Conservation (phyloP, 139 green algal genomes). For the Picochlorum sp. region DNA sequence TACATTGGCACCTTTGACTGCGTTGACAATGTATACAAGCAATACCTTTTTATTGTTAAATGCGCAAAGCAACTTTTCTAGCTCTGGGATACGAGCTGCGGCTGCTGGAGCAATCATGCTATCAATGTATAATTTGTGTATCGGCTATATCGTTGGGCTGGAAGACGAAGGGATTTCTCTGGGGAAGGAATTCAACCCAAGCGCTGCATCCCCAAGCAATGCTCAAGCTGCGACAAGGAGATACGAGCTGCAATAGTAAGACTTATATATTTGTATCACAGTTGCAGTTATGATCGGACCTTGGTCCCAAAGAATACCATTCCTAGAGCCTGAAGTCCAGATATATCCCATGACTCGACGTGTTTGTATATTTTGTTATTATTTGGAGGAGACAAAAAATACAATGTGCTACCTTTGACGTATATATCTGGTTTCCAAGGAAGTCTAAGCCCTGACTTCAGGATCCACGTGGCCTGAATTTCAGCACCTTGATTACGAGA, state of each 20-base stretch:
- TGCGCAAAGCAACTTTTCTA: background rate
- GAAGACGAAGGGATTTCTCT: background rate
- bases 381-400: conserved; percentile 5
- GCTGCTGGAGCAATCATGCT: background rate
- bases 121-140: background rate
- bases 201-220: background rate
- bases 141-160: background rate
- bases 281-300: no score
- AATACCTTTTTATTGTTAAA: background rate
- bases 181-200: background rate
- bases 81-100: background rate
- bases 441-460: conserved; percentile 30
- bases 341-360: conserved; percentile 19
- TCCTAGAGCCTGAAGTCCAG: conserved; percentile 4
- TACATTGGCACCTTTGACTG: background rate
- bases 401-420: conserved; percentile 35
- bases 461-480: conserved; percentile 28
- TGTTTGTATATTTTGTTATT: conserved; percentile 13
- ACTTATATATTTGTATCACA: no score
- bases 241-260: no score
- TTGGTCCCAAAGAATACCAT: no score
- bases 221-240: background rate
- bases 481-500: background rate
- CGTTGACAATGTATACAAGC: background rate
- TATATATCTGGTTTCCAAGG: conserved; percentile 43